These are phyloP conservation scores for Aspergillus clavatus DNA, from an alignment of 2,329 filamentous ascomycete genomes.

Conservation along the genomic window DNA sequence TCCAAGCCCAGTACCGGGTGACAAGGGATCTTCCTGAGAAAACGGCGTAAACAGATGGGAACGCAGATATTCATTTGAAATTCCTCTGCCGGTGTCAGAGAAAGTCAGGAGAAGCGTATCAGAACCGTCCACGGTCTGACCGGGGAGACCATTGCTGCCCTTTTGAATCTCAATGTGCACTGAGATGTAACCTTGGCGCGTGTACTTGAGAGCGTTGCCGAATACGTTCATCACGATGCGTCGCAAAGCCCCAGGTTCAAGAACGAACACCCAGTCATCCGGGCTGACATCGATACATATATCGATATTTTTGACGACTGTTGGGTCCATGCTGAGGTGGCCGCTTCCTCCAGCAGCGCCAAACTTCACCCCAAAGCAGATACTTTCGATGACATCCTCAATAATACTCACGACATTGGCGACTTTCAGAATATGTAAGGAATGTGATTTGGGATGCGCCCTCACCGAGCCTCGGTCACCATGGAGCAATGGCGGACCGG, in stretches of 20 bases:
- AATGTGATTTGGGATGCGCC: background rate
- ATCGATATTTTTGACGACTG: too few species aligned
- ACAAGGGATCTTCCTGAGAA: constrained; percentile 54
- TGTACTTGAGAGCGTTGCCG: constrained; percentile 47
- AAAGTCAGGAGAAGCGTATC: constrained; percentile 37
- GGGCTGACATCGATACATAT: constrained; percentile 40
- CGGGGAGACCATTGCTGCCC: constrained; percentile 7
- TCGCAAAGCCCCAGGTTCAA: constrained; percentile 44
- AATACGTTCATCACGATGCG: constrained; percentile 46
- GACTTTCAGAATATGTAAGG: constrained; percentile 8
- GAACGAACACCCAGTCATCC: constrained; percentile 40
- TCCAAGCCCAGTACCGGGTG: constrained; percentile 57
- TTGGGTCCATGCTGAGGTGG: too few species aligned
- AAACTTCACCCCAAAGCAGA: constrained; percentile 30
- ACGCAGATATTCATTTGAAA: constrained; percentile 53
- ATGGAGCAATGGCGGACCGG: background rate
- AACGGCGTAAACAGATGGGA: constrained; percentile 57
- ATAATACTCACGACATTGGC: constrained; percentile 38
- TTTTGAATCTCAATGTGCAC: constrained; percentile 28
- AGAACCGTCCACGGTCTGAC: background rate
- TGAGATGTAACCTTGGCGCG: constrained; percentile 34
- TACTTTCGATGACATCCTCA: constrained; percentile 48
- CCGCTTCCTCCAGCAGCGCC: too few species aligned
- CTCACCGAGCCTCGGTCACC: background rate
- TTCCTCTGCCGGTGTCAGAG: constrained; percentile 57